Conservation (phyloP, 345 rosid species). For the Eucalyptus polyanthemos region DNA sequence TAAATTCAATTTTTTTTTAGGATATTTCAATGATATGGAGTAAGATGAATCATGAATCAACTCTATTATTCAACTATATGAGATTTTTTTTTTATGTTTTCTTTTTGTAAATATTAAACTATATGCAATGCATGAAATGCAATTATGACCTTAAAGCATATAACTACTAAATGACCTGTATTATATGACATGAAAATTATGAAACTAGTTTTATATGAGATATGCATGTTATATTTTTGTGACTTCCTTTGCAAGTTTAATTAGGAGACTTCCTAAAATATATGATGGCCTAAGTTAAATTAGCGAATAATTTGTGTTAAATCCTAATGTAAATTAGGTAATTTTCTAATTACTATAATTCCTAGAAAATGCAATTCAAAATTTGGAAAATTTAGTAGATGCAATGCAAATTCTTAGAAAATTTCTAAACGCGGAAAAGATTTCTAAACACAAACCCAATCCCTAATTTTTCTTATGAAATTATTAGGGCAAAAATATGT, state of each 20-base stretch:
- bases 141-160: not conserved
- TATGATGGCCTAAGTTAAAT: not conserved
- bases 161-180: not conserved
- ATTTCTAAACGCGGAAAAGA: not conserved
- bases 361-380: not conserved
- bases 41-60: not conserved
- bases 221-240: not conserved
- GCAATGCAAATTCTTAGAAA: not conserved
- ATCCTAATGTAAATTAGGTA: not conserved
- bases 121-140: not conserved
- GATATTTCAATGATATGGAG: not conserved
- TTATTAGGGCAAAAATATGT: too few species aligned
- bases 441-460: not conserved
- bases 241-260: not conserved
- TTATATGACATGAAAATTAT: not conserved
- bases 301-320: not conserved
- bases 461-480: not conserved
- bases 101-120: not conserved
- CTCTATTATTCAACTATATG: not conserved
- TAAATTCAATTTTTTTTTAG: too few species aligned
- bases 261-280: not conserved
- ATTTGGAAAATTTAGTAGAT: not conserved
- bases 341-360: not conserved
- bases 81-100: not conserved
- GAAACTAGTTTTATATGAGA: not conserved